Evolutionary conservation across 2,329 filamentous ascomycete species (phyloP).

Genomic region (Fusarium succisae): DNA sequence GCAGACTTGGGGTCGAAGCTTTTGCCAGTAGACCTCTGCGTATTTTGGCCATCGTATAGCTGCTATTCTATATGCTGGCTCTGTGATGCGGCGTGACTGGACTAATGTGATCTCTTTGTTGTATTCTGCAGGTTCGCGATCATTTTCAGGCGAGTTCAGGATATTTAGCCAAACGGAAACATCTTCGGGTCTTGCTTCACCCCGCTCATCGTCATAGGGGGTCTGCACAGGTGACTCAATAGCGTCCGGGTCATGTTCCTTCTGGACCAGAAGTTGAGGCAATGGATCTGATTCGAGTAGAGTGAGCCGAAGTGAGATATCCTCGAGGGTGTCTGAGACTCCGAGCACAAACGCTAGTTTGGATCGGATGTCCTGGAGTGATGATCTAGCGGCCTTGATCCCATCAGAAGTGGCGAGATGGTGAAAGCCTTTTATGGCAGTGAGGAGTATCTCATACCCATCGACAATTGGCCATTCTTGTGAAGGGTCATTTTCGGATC

Average conservation of each 20-base stretch:
- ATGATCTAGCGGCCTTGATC: conserved; percentile 30
- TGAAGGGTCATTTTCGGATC: neutral
- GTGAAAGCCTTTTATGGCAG: conserved; percentile 20
- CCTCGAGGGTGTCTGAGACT: conserved; percentile 38
- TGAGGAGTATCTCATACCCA: conserved; percentile 32
- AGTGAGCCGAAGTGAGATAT: conserved; percentile 34
- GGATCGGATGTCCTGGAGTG: conserved; percentile 32
- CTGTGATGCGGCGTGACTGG: conserved; percentile 32
- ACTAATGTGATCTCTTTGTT: conserved; percentile 37
- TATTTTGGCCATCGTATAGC: conserved; percentile 42
- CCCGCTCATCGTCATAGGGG: conserved; percentile 7
- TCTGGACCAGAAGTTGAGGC: conserved; percentile 22
- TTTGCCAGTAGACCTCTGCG: conserved; percentile 43
- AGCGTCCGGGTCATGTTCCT: neutral
- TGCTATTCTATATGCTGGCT: conserved; percentile 42
- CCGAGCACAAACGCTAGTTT: conserved; percentile 39
- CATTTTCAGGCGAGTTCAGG: conserved; percentile 33
- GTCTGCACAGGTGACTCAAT: neutral
- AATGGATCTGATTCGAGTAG: conserved; percentile 30
- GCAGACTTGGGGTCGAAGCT: conserved; percentile 39
- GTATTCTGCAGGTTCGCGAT: conserved; percentile 44
- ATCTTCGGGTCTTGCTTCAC: conserved; percentile 21
- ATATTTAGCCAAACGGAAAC: conserved; percentile 35
- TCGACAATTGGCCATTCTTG: conserved; percentile 37
- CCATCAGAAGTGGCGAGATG: conserved; percentile 30